Base-by-base conservation (phyloP, 257 asterid species). In the Galeopsis tetrahit region DNA sequence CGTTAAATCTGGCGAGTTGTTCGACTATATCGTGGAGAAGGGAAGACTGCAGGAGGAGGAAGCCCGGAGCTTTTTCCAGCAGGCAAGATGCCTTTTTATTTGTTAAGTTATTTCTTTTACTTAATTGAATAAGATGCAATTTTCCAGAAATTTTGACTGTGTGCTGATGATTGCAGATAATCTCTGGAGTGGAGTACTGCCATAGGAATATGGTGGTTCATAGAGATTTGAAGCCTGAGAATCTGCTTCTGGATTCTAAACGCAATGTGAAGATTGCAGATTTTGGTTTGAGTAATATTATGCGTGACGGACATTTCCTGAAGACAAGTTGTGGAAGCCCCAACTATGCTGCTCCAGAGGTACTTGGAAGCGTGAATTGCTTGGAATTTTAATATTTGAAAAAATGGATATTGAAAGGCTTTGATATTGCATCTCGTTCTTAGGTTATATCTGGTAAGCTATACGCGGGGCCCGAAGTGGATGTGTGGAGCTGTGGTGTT, bases 291-390 rank as follows among this genome's bases (percentile, higher is more conserved):
- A 95, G 99, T 79, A 95, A 95, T 79, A 84, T 95, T 38, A 95
- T 95, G 98, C 96, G 99, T 14, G 99, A 95, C 73, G 99, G 99
- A 51, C 99, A 95, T 87, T 95, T 95, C 77, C 83, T 95, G 83
- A 95, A 95, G 87, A 95, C 99, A 71, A 95, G 98, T 76, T 95
- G 99, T 77, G 99, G 99, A 78, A 95, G 99, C 80, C 99, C 99
- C 81, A 95, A 95, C 76, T 95, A 95, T 72, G 98, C 98, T 81
- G 98, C 99, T 58, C 99, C 99, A 10, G 99, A 95, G 96, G 98
- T 90, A 82, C 72, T 73, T 71, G 66, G 35, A 64, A 52, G 63
- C 68, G 53, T 70, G 46, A 63, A 63, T 73, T 56, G 8, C 52
- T 40, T 31, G 28, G 31, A 15, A 21, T 13, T 13, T 66, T 57